Conservation (phyloP, 352 stramenopile genomes). For the Phytophthora hybrid region DNA sequence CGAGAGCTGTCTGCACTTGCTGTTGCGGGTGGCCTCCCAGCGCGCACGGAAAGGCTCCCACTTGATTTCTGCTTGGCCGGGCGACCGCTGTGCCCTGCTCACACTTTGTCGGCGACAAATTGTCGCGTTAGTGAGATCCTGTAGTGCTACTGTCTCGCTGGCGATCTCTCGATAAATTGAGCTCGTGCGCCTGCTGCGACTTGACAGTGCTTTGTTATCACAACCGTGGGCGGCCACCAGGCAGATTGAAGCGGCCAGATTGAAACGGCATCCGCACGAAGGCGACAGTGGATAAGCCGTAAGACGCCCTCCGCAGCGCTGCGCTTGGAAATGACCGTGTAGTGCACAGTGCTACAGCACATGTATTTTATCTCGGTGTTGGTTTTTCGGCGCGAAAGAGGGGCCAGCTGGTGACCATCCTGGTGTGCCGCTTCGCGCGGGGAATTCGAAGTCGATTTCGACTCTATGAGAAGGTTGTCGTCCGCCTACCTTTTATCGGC, state of each 20-base stretch:
- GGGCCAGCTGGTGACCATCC: neutral
- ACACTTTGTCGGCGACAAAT: neutral
- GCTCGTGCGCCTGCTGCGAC: neutral
- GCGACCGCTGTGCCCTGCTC: neutral
- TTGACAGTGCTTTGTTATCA: constrained; percentile 20
- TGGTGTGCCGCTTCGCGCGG: neutral
- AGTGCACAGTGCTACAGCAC: neutral
- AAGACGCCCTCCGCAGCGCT: neutral
- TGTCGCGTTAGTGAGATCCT: neutral
- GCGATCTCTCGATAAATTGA: constrained; percentile 5
- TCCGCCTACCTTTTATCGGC: neutral
- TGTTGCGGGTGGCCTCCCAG: neutral
- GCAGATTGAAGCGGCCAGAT: constrained; percentile 15
- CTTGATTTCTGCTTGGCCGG: constrained; percentile 32
- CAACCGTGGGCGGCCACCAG: constrained; percentile 7
- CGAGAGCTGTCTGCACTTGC: neutral
- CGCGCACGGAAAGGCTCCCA: constrained; percentile 15
- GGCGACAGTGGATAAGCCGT: neutral
- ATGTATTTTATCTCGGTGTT: neutral
- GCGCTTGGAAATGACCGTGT: neutral
- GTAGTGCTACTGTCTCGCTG: constrained; percentile 8
- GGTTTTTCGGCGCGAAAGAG: neutral
- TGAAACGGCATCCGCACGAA: neutral
- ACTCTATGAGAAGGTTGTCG: neutral
- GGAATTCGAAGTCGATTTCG: neutral